Evolutionary conservation across 2,329 filamentous ascomycete genomes (phyloP).

Genomic region (Chaetomiaceae sp.): DNA sequence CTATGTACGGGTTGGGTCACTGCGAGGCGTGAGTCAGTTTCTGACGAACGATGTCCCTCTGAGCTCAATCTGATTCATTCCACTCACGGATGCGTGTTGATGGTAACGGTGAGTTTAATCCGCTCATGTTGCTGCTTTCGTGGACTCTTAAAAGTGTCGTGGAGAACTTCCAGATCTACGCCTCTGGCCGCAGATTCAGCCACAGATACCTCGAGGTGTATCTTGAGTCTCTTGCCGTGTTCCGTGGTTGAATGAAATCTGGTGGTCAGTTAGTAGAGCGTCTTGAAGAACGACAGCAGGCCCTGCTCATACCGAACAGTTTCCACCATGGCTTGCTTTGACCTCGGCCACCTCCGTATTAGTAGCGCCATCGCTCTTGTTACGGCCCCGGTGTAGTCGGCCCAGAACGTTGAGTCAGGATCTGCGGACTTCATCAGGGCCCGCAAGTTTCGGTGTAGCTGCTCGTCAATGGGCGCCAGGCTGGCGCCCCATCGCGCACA

Average conservation of each 20-base stretch:
- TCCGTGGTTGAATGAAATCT: conserved; percentile 23
- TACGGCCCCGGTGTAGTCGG: conserved; percentile 46
- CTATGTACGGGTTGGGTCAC: neutral
- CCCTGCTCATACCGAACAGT: conserved; percentile 36
- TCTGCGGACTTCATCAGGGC: conserved; percentile 35
- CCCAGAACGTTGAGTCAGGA: conserved; percentile 43
- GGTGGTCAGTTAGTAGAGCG: neutral
- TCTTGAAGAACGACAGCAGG: neutral
- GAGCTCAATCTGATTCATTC: neutral
- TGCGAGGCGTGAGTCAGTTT: neutral
- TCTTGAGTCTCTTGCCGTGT: conserved; percentile 31
- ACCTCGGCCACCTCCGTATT: conserved; percentile 37
- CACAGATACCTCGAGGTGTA: conserved; percentile 34
- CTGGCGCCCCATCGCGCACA: conserved; percentile 69
- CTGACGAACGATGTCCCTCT: neutral
- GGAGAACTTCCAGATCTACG: conserved; percentile 31
- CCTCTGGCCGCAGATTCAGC: conserved; percentile 26
- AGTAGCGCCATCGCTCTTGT: conserved; percentile 39
- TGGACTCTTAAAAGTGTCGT: conserved; percentile 29
- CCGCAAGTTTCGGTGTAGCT: conserved; percentile 38
- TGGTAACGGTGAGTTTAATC: conserved; percentile 25
- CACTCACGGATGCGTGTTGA: conserved; percentile 8
- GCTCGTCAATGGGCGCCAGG: conserved; percentile 42
- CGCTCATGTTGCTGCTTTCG: conserved; percentile 33
- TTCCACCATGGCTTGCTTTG: conserved; percentile 29